Evolutionary conservation across 2,329 filamentous ascomycete genomes (phyloP), one percentile per base, ranked within the genome.

Genomic region (Cladophialophora chaetospira): DNA sequence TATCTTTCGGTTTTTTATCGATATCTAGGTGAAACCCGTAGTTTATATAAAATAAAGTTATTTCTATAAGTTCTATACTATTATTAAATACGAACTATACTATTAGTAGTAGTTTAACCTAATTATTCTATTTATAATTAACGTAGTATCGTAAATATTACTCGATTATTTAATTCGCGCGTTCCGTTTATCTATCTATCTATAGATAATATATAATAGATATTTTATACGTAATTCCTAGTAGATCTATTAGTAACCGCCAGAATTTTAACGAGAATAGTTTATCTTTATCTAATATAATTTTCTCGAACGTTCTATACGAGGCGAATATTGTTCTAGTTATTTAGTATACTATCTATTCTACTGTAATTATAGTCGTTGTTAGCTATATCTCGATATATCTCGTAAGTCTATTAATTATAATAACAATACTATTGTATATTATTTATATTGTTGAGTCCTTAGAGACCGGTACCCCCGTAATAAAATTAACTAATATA

Each of bases 11-110:
- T 17, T 44, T 21, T 25, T 44, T 44, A 13, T 44, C 5, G 5
- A 44, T 44, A 13, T 44, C 25, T 26, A 15, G 40, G 23, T 44
- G 5, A 21, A 3, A 21, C n/a, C 21, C 6, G 6, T 61, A 61
- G 13, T 61, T 61, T 10, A 44, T 11, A 23, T 52, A 61, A 21
- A 61, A 61, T 25, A 29, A 28, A 38, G 10, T 48, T 21, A 58
- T 45, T 13, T 5, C 21, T 15, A 5, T 44, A 11, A 13, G 2
- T 5, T 4, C 3, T 13, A n/a, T 44, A 1, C 9, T 23, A 13
- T 26, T 44, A 15, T 44, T 44, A 26, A 21, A 44, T 15, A 13
- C 8, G 25, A 44, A 44, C 21, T 44, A 5, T 26, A 5, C 9
- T 2, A 44, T 26, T 26, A 13, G 21, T 26, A 44, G 6, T 4